phyloP scores from a whole-genome alignment of 2,329 filamentous ascomycete species.

The Hypoxylon sp. region DNA sequence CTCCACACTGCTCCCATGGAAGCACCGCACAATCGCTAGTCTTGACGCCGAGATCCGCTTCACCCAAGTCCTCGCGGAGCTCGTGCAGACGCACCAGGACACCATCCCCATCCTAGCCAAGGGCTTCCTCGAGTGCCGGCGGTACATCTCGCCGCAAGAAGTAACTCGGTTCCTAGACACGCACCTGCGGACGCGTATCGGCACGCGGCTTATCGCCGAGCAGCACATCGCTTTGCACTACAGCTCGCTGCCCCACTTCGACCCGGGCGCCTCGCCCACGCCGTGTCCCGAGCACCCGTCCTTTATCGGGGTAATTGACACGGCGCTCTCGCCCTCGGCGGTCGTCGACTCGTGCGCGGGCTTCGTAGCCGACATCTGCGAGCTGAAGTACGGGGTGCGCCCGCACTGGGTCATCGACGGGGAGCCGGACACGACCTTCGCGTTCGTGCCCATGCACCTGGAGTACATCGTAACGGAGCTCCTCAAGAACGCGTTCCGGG shows the following conservation, averaged over 20 bases:
- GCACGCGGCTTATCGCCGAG: slow-evolving; percentile 93
- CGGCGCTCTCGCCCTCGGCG: slow-evolving; percentile 82
- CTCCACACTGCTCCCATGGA: slow-evolving; percentile 88
- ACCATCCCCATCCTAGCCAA: slow-evolving; percentile 94
- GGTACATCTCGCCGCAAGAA: slow-evolving; percentile 85
- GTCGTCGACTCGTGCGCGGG: slow-evolving; percentile 88
- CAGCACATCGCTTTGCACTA: slow-evolving; percentile 94
- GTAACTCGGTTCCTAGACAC: slow-evolving; percentile 95
- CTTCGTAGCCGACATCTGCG: slow-evolving; percentile 96
- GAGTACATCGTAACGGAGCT: slow-evolving; percentile 98
- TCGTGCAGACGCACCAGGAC: slow-evolving; percentile 95
- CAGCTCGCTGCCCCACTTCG: slow-evolving; percentile 77
- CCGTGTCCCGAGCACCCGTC: slow-evolving; percentile 69
- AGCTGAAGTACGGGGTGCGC: slow-evolving; percentile 92
- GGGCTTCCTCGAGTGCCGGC: slow-evolving; percentile 92
- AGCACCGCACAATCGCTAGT: slow-evolving; percentile 76
- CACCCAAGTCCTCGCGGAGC: slow-evolving; percentile 91
- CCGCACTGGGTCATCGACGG: slow-evolving; percentile 87
- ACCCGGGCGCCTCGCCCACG: slow-evolving; percentile 66
- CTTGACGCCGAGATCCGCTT: slow-evolving; percentile 92
- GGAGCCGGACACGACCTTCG: slow-evolving; percentile 88
- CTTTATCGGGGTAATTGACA: slow-evolving; percentile 97
- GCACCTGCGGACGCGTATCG: slow-evolving; percentile 92
- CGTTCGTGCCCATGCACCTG: slow-evolving; percentile 94
- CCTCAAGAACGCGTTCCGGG: slow-evolving; percentile 96